Evolutionary conservation across 1,284 basidiomycete genomes (phyloP).

Genomic region (Rhodotorula sp.): DNA sequence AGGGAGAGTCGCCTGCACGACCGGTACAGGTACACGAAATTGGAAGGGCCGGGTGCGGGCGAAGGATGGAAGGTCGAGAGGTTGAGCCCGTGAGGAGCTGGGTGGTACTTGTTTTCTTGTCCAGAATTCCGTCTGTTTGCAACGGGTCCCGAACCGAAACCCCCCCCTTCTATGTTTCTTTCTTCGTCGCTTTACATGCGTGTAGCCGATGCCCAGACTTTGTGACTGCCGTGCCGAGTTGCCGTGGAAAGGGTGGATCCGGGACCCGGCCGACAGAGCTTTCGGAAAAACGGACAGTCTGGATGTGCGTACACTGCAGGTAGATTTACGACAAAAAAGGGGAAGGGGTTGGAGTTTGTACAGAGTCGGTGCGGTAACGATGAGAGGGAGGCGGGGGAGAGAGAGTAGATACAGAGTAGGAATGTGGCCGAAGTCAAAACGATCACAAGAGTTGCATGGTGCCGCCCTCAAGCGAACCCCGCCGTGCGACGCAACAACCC

Average conservation of each 20-base stretch:
- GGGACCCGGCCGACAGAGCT: too few species aligned
- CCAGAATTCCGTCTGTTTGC: too few species aligned
- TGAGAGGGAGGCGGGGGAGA: not conserved
- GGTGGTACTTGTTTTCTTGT: too few species aligned
- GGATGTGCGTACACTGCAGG: not conserved
- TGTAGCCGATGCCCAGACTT: too few species aligned
- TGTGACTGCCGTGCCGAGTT: too few species aligned
- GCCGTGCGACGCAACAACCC: constrained; percentile 20
- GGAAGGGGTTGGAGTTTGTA: too few species aligned
- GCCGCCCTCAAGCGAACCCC: not conserved
- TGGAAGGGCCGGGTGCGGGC: constrained; percentile 54
- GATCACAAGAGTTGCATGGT: not conserved
- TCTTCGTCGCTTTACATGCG: too few species aligned
- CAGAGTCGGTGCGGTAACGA: too few species aligned
- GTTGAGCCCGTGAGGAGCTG: constrained; percentile 61
- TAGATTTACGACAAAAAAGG: not conserved
- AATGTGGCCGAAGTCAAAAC: not conserved
- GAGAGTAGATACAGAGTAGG: not conserved
- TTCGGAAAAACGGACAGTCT: not conserved
- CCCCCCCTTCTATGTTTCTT: too few species aligned
- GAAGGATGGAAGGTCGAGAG: constrained; percentile 68
- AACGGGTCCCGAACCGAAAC: too few species aligned
- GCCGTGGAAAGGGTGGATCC: too few species aligned
- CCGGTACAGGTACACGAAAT: constrained; percentile 72
- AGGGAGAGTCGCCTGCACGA: constrained; percentile 76